Evolutionary conservation across 2,329 filamentous ascomycete species (phyloP).

Genomic region (Aspergillus uvarum): DNA sequence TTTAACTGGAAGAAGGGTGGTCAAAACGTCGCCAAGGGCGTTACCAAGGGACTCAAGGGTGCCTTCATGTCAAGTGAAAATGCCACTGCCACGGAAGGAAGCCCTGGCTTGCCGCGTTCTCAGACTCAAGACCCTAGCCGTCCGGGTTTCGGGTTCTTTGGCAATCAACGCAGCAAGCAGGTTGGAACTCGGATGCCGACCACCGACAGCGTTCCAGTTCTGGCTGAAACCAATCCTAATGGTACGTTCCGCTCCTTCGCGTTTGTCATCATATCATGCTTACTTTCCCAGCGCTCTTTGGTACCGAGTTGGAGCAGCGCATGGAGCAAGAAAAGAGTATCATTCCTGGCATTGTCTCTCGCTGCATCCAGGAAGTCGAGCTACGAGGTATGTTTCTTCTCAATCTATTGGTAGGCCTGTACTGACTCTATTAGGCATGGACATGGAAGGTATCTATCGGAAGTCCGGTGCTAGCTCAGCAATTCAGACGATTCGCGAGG

Average conservation of each 20-base stretch:
- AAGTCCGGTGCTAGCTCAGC: constrained; percentile 94
- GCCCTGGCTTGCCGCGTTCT: constrained; percentile 35
- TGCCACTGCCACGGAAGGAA: constrained; percentile 36
- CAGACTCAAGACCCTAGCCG: constrained; percentile 48
- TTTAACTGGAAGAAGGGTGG: constrained; percentile 99
- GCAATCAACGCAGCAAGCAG: constrained; percentile 48
- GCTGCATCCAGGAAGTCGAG: constrained; percentile 96
- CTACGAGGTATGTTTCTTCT: constrained; percentile 61
- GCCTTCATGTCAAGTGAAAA: constrained; percentile 75
- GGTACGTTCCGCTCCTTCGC: constrained; percentile 33
- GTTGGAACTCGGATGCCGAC: constrained; percentile 41
- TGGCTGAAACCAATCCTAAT: constrained; percentile 38
- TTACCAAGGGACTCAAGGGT: constrained; percentile 90
- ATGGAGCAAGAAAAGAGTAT: constrained; percentile 85
- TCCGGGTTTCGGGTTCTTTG: constrained; percentile 71
- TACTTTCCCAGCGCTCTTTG: constrained; percentile 64
- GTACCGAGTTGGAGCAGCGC: constrained; percentile 81
- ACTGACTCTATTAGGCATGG: constrained; percentile 61
- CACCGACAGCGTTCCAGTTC: constrained; percentile 45
- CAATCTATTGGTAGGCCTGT: neutral
- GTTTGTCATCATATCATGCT: constrained; percentile 5
- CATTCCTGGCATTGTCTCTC: constrained; percentile 85
- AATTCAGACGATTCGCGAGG: constrained; percentile 84
- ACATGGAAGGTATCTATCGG: constrained; percentile 94
- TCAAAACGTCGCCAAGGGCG: constrained; percentile 89